Base-by-base conservation (phyloP, 352 stramenopile genomes). In the Pelagophyceae sp. region DNA sequence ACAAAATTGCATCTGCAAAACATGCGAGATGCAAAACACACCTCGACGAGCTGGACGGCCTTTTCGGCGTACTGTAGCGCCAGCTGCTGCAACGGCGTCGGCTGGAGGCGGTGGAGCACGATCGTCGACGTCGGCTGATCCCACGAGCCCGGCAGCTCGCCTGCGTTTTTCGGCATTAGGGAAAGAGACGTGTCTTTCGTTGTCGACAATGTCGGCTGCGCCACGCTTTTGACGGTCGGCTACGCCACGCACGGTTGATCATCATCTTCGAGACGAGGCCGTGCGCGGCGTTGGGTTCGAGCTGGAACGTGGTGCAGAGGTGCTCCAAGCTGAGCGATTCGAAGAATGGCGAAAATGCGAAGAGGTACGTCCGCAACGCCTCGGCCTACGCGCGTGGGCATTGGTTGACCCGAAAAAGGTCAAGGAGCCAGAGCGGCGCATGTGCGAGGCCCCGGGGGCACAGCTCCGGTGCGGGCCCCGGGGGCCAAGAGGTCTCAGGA, bases 191-290 rank as follows among this genome's bases (percentile, higher is more conserved):
- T 63, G 54, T 63, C 25, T 25, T 27, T n/a, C 54, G 25, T n/a
- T 63, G 54, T 32, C 33, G 19, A 32, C 38, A 37, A 20, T 5
- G 35, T 32, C 11, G 0, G 35, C 5, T 69, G 0, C 32, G 60
- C 2, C 29, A 35, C 0, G 17, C 60, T 35, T 35, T 32, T 17
- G 38, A 15, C 20, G 25, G 19, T 2, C n/a, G n/a, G n/a, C n/a
- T n/a, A n/a, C n/a, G n/a, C n/a, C n/a, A n/a, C n/a, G n/a, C n/a
- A n/a, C n/a, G n/a, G 67, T 97, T 98, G 87, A 99, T 97, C 88
- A 99, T 98, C 94, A 99, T 98, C 84, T 98, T 98, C 69, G 91
- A 98, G 40, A 99, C 92, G n/a, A 98, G 90, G 76, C 87, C 94
- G 87, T 99, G 94, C 72, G 97, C 94, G 54, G 94, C 95, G 84